Percentiles rank a stretch among this genome's conserved stretches.
These are phyloP conservation scores for Jaminaea rosea DNA, from an alignment of 1,284 basidiomycete species.

Conservation along the genomic window DNA sequence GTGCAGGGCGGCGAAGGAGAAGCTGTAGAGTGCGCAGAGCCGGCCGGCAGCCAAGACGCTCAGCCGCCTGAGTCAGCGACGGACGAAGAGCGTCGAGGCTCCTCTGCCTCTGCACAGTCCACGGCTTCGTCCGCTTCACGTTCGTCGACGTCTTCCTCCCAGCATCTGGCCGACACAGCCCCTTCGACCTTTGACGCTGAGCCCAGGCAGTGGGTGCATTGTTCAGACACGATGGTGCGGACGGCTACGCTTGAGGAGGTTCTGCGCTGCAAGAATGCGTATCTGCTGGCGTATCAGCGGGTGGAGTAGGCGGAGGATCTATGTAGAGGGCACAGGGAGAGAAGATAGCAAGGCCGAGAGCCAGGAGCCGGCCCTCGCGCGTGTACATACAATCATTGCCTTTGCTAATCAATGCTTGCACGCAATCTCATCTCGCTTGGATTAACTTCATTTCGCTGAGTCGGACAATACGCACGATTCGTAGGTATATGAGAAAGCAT, in stretches of 20 bases:
- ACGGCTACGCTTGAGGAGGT: conserved; percentile 76
- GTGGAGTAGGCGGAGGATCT: conserved; percentile 33
- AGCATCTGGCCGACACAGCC: conserved; percentile 11
- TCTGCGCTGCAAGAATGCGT: conserved; percentile 69
- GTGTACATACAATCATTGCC: too few species aligned
- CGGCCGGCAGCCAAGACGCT: not conserved
- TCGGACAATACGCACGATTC: too few species aligned
- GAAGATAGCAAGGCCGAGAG: not conserved
- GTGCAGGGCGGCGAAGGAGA: too few species aligned
- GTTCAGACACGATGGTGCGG: conserved; percentile 68
- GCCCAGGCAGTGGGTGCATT: conserved; percentile 73
- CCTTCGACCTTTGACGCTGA: too few species aligned
- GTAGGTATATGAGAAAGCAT: too few species aligned
- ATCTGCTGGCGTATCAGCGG: conserved; percentile 79
- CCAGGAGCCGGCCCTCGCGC: too few species aligned
- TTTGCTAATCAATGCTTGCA: too few species aligned
- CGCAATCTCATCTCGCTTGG: too few species aligned
- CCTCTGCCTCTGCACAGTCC: not conserved
- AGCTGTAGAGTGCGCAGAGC: too few species aligned
- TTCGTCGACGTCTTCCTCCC: not conserved
- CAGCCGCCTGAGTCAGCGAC: too few species aligned
- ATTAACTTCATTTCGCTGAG: too few species aligned
- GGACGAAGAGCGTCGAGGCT: not conserved
- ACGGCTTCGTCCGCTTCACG: not conserved
- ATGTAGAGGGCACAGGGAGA: not conserved